Conservation (phyloP, 257 asterid species). For the Cinchona pubescens region DNA sequence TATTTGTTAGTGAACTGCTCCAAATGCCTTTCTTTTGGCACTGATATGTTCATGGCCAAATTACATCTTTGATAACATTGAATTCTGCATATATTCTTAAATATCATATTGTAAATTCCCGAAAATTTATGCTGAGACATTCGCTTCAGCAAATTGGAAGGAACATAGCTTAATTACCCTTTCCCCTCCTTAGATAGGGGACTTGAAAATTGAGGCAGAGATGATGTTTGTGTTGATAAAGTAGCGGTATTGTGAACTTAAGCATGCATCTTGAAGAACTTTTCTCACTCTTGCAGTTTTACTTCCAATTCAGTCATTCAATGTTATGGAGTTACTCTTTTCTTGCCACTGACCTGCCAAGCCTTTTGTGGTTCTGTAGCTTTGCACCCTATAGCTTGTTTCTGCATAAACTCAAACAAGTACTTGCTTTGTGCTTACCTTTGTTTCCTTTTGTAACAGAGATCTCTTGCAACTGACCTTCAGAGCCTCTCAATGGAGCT, state of each 20-base stretch:
- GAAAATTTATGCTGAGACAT: background rate
- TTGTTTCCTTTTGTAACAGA: conserved; percentile 19
- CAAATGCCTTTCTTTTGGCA: background rate
- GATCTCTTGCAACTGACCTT: conserved; percentile 46
- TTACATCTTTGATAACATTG: background rate
- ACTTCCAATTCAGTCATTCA: background rate
- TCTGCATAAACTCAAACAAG: background rate
- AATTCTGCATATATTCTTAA: background rate
- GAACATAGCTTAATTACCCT: background rate
- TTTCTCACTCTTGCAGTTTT: background rate
- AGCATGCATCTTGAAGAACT: background rate
- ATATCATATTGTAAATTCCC: background rate
- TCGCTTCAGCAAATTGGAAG: background rate
- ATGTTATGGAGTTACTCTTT: background rate
- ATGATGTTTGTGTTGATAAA: background rate
- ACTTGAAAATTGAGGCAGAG: background rate
- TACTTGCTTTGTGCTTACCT: conserved; percentile 9
- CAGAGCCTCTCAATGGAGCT: conserved; percentile 41
- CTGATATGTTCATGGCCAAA: background rate
- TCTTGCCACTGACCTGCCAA: background rate
- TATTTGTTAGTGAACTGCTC: background rate
- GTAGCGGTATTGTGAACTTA: background rate
- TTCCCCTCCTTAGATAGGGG: background rate
- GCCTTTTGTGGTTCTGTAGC: background rate
- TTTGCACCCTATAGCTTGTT: background rate